These are phyloP conservation scores for Suhomyces kilbournensis DNA, from an alignment of 805 yeast genomes.

Conservation along the genomic window DNA sequence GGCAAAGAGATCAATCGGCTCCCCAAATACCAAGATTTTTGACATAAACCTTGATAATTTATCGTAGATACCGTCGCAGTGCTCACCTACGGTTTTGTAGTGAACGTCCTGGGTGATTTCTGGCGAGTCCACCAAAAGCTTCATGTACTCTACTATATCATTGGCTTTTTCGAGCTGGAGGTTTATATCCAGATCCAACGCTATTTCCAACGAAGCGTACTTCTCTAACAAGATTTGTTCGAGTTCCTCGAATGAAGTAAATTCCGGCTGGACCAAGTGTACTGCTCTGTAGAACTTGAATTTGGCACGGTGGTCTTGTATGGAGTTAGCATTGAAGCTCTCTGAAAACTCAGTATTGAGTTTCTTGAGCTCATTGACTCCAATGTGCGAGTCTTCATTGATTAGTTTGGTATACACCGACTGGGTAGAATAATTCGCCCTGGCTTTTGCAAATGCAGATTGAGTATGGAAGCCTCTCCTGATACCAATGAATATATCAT, in stretches of 20 bases:
- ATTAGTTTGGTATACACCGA: neutral
- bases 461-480: constrained; percentile 35
- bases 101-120: constrained; percentile 9
- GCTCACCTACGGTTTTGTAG: constrained; percentile 6
- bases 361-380: neutral
- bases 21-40: constrained; percentile 22
- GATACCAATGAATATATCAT: constrained; percentile 23
- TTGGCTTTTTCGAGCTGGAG: constrained; percentile 16
- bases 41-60: constrained; percentile 27
- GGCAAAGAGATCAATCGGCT: constrained; percentile 20
- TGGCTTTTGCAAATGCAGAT: constrained; percentile 7
- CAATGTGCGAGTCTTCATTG: neutral
- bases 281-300: constrained; percentile 23
- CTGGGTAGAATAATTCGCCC: neutral
- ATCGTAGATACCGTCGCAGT: constrained; percentile 21
- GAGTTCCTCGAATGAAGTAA: constrained; percentile 24
- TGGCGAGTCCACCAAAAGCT: constrained; percentile 35
- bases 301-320: constrained; percentile 18
- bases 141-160: constrained; percentile 32
- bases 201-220: constrained; percentile 19
- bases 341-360: neutral
- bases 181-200: constrained; percentile 8
- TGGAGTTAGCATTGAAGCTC: neutral
- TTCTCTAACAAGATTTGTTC: constrained; percentile 26
- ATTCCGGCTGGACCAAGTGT: constrained; percentile 24